Conservation (phyloP, 2,329 filamentous ascomycete species). For the Dryadomyces quercus-mongolicae region DNA sequence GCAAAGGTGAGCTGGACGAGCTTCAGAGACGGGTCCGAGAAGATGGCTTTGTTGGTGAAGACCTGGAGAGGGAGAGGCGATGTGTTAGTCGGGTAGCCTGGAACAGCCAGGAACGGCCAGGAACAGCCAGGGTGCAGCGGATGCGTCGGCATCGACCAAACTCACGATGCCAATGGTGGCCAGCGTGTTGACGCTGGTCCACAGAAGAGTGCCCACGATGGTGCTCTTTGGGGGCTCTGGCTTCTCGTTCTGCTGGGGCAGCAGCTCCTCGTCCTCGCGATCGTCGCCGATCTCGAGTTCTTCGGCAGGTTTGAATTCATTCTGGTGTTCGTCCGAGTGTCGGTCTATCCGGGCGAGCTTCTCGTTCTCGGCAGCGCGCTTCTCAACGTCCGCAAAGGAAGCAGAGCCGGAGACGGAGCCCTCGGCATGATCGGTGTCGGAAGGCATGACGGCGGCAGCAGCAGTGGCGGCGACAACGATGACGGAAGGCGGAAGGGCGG, state of each 20-base stretch:
- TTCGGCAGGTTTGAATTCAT: constrained; percentile 17
- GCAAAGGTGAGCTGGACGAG: constrained; percentile 54
- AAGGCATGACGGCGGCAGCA: constrained; percentile 12
- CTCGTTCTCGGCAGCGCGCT: constrained; percentile 17
- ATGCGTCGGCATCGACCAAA: constrained; percentile 1
- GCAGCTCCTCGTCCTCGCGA: constrained; percentile 27
- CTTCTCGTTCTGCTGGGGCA: constrained; percentile 22
- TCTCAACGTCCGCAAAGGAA: constrained; percentile 21
- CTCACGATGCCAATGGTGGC: constrained; percentile 52
- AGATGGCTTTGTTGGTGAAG: constrained; percentile 60
- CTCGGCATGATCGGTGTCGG: constrained; percentile 14
- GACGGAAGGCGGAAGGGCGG: neutral
- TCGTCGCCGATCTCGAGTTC: constrained; percentile 26
- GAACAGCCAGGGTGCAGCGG: neutral
- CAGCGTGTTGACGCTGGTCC: constrained; percentile 50
- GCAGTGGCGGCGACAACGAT: neutral
- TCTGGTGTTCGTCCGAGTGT: constrained; percentile 18
- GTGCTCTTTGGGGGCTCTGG: constrained; percentile 21
- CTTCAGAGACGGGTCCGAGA: constrained; percentile 48
- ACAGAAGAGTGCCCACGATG: constrained; percentile 30
- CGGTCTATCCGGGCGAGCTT: constrained; percentile 18
- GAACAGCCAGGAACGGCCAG: neutral
- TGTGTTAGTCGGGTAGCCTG: neutral
- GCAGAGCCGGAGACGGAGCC: constrained; percentile 21
- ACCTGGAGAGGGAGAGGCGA: constrained; percentile 25